phyloP scores from a whole-genome alignment of 2,329 filamentous ascomycete species.

The Didymella keratinophila region DNA sequence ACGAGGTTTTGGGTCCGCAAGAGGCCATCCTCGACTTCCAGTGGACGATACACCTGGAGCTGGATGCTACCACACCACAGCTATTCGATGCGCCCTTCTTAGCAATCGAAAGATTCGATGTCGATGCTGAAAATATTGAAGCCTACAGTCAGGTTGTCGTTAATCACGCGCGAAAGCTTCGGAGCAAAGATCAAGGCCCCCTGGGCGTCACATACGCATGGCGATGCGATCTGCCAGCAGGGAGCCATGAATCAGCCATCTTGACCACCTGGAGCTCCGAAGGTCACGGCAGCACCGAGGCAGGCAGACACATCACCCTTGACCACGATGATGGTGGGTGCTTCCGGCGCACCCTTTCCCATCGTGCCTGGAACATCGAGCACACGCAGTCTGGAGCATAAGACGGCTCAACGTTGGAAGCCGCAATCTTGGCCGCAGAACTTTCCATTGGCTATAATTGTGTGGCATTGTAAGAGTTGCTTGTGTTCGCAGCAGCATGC shows the following conservation, averaged over 20 bases:
- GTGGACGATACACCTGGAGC: conserved; percentile 40
- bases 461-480: background rate
- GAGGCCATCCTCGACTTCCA: conserved; percentile 40
- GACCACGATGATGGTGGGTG: conserved; percentile 15
- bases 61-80: conserved; percentile 31
- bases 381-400: conserved; percentile 6
- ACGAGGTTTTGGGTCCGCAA: conserved; percentile 41
- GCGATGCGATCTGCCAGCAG: conserved; percentile 35
- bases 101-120: conserved; percentile 32
- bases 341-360: conserved; percentile 27
- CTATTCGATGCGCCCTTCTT: conserved; percentile 39
- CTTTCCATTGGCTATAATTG: background rate
- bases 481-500: background rate
- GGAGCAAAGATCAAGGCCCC: conserved; percentile 19
- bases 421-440: background rate
- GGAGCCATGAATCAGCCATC: conserved; percentile 33
- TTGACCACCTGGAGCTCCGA: conserved; percentile 35
- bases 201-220: conserved; percentile 34
- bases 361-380: conserved; percentile 35
- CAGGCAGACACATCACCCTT: conserved; percentile 12
- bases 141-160: conserved; percentile 24
- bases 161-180: conserved; percentile 27
- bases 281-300: conserved; percentile 27
- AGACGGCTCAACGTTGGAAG: background rate
- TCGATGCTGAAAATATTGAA: conserved; percentile 23